These are phyloP conservation scores for Radiomyces spectabilis DNA, from an alignment of 192 early-diverging fungal genomes.

Conservation along the genomic window DNA sequence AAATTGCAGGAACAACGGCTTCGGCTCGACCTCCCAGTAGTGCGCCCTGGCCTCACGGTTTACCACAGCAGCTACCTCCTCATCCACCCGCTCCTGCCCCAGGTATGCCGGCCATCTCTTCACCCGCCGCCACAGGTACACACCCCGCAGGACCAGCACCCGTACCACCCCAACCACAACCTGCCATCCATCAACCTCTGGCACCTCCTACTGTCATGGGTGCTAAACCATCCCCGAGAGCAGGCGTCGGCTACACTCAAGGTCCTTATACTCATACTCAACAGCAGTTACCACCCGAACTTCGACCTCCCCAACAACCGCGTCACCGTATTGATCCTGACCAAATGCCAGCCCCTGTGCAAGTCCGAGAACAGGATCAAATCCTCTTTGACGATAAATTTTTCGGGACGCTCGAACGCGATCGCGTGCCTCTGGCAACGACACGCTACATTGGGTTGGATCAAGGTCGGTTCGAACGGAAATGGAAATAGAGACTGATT, in stretches of 20 bases:
- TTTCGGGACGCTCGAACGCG: constrained; percentile 67
- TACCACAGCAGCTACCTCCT: constrained; percentile 12
- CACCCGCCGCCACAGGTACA: not conserved
- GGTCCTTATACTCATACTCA: constrained; percentile 1
- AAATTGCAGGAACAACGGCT: constrained; percentile 9
- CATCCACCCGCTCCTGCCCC: not conserved
- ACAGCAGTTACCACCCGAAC: constrained; percentile 24
- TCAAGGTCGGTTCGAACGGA: too few species aligned
- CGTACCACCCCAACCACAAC: not conserved
- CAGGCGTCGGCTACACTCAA: constrained; percentile 4
- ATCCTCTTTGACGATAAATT: constrained; percentile 52
- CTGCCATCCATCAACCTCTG: constrained; percentile 11
- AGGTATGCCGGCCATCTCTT: not conserved
- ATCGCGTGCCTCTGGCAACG: constrained; percentile 70
- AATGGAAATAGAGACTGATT: too few species aligned
- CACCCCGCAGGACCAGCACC: not conserved
- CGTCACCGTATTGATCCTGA: constrained; percentile 85
- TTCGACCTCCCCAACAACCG: constrained; percentile 23
- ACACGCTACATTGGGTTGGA: constrained; percentile 83
- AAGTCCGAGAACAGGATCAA: constrained; percentile 83
- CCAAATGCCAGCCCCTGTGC: constrained; percentile 87
- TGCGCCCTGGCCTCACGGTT: constrained; percentile 30
- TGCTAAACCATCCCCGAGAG: too few species aligned
- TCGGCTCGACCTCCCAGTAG: not conserved
- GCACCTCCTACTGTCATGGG: too few species aligned